These are phyloP conservation scores for Eutypella sp. DNA, from an alignment of 2,329 filamentous ascomycete genomes.

Conservation along the genomic window DNA sequence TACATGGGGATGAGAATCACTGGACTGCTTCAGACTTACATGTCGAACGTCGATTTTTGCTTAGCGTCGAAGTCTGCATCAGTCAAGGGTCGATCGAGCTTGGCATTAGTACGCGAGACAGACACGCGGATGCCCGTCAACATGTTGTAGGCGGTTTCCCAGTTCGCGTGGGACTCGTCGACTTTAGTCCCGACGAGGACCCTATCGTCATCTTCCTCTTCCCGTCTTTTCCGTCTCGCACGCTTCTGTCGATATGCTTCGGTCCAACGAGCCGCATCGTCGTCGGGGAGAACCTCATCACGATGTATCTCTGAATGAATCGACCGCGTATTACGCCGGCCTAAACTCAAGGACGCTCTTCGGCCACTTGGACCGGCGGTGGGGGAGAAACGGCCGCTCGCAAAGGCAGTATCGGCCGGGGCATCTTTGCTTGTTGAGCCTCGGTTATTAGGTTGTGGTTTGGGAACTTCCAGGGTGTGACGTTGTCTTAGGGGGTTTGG, in stretches of 20 bases:
- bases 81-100: constrained; percentile 84
- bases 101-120: constrained; percentile 93
- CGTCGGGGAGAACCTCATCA: constrained; percentile 80
- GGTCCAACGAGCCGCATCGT: constrained; percentile 87
- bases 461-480: constrained; percentile 85
- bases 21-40: constrained; percentile 50
- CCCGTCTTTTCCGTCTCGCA: constrained; percentile 79
- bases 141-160: constrained; percentile 99
- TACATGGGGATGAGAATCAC: background rate
- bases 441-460: constrained; percentile 52
- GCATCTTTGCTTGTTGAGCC: constrained; percentile 60
- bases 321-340: constrained; percentile 74
- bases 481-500: constrained; percentile 63
- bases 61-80: constrained; percentile 89
- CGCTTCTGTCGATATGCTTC: constrained; percentile 90
- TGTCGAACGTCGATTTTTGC: constrained; percentile 98
- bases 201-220: constrained; percentile 87
- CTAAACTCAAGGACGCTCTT: constrained; percentile 78
- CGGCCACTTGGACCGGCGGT: constrained; percentile 55
- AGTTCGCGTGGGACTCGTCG: constrained; percentile 94
- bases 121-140: constrained; percentile 96
- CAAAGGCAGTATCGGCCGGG: constrained; percentile 56
- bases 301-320: constrained; percentile 78
- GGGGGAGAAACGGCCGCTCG: constrained; percentile 79
- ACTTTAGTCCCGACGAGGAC: constrained; percentile 97